phyloP scores from a whole-genome alignment of 306 rosid genomes.

The Lathyrus tuberosus region DNA sequence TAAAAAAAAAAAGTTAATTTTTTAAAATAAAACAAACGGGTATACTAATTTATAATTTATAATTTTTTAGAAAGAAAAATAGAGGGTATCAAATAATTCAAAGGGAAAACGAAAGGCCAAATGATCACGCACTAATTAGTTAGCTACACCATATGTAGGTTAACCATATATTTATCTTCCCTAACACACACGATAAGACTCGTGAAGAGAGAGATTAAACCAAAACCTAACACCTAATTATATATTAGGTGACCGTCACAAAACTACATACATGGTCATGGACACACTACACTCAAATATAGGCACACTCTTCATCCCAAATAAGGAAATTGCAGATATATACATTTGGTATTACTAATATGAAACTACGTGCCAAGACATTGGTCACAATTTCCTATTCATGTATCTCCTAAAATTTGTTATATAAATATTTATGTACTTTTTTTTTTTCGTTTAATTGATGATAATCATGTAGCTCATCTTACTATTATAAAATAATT shows the following conservation, averaged over 20 bases:
- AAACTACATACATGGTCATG: neutral
- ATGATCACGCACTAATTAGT: slow-evolving; percentile 4
- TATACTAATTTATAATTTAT: too few relatives aligned
- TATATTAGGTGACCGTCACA: neutral
- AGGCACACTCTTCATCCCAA: neutral
- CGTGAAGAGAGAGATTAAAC: neutral
- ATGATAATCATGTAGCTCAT: slow-evolving; percentile 12
- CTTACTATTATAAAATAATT: neutral
- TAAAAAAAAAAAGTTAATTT: too few relatives aligned
- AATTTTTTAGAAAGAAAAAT: too few relatives aligned
- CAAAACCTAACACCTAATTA: neutral
- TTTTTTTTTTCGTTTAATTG: slow-evolving; percentile 4
- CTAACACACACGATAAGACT: neutral
- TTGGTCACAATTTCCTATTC: slow-evolving; percentile 13
- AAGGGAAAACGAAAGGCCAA: neutral
- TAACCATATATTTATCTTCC: neutral
- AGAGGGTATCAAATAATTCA: too few relatives aligned
- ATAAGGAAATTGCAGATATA: neutral
- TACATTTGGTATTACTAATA: too few relatives aligned
- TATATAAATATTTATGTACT: too few relatives aligned
- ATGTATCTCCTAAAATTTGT: neutral
- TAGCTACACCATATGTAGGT: neutral
- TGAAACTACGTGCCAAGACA: slow-evolving; percentile 1
- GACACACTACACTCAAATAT: neutral
- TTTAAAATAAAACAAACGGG: too few relatives aligned